Evolutionary conservation across 148 eudicot genomes (phyloP), one percentile per base, ranked within the genome.

Genomic region (Vaccinium corymbosum): DNA sequence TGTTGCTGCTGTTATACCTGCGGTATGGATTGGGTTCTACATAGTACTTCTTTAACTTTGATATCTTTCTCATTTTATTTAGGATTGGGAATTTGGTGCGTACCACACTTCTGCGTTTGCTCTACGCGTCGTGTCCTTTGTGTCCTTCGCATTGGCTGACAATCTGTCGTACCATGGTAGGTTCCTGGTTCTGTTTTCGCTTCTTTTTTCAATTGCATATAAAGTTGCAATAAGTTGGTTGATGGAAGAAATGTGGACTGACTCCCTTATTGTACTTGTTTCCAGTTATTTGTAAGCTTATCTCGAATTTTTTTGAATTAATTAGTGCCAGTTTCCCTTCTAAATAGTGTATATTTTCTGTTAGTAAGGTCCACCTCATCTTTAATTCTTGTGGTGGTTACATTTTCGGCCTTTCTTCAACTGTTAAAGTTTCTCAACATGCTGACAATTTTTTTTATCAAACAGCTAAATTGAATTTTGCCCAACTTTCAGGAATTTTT

Each of bases 81-180:
- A 95, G 98, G 92, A 95, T 95, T 89, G 98, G 93, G 73, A 92
- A 86, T 83, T 89, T 95, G 88, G 97, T 95, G 57, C 91, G 96
- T 59, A 84, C 91, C 80, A 94, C 98, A 76, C 91, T 95, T 72
- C 93, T 92, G 94, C 90, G 98, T 77, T 87, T 95, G 92, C 92
- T 95, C 27, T 90, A 95, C 91, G 95, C 94, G 80, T 94, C 98
- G 73, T 90, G 94, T 86, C 96, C 98, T 51, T 89, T 90, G 81
- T 85, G 91, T 79, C 98, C 96, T 73, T 94, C 98, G 20, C 95
- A 90, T 84, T 95, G 98, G 98, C 87, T 95, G 75, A 89, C 93
- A 64, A 89, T 95, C 83, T 94, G 93, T 84, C 96, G 93, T 48
- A 88, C 91, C 84, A 85, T 94, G 95, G 98, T 93, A 91, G 72